phyloP scores from a whole-genome alignment of 768 basidiomycete genomes.

The Suillus variegatus region DNA sequence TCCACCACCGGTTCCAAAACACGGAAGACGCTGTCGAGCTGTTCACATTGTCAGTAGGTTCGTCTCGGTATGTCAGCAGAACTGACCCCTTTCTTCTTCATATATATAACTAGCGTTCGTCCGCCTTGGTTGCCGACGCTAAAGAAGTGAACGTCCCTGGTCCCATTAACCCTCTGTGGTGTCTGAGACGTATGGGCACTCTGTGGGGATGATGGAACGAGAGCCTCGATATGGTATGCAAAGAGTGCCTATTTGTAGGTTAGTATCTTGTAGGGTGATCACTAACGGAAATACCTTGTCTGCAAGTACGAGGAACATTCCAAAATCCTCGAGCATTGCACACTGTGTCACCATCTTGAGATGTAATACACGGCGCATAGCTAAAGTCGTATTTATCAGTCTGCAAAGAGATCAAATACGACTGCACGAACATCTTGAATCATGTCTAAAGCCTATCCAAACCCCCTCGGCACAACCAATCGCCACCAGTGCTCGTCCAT shows the following conservation, averaged over 20 bases:
- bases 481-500: conserved; percentile 84
- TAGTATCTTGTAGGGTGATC: not conserved
- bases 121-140: conserved; percentile 86
- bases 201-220: conserved; percentile 84
- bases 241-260: conserved; percentile 65
- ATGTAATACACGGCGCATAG: conserved; percentile 91
- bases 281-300: conserved; percentile 62
- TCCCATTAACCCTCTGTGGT: conserved; percentile 89
- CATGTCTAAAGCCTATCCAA: conserved; percentile 91
- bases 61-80: conserved; percentile 1
- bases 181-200: conserved; percentile 69
- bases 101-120: conserved; percentile 89
- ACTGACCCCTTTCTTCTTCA: conserved; percentile 89
- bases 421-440: conserved; percentile 69
- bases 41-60: conserved; percentile 6
- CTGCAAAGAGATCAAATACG: not conserved
- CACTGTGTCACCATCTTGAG: conserved; percentile 93
- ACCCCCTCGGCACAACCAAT: conserved; percentile 96
- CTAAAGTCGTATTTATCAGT: conserved; percentile 39
- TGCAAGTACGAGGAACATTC: conserved; percentile 93
- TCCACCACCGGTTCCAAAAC: conserved; percentile 96
- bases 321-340: conserved; percentile 95
- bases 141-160: conserved; percentile 94
- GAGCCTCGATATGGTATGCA: conserved; percentile 94
- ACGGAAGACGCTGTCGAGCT: conserved; percentile 92